Evolutionary conservation across 345 rosid species (phyloP).

Genomic region (Trapa bicornis): DNA sequence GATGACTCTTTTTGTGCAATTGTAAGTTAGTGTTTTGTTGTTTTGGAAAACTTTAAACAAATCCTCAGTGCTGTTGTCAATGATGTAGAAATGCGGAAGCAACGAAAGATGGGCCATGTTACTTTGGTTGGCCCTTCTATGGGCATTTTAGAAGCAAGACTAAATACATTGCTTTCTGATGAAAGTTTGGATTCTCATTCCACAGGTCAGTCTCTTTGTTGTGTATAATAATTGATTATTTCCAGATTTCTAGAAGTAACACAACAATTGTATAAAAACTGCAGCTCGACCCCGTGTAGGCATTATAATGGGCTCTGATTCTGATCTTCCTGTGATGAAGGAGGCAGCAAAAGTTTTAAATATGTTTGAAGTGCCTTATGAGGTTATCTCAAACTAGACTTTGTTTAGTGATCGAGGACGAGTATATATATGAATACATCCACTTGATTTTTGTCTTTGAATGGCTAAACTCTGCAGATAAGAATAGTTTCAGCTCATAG

Average conservation of each 20-base stretch:
- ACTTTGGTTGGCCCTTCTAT: conserved; percentile 66
- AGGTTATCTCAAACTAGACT: conserved; percentile 29
- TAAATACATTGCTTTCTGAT: conserved; percentile 43
- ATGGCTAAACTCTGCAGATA: conserved; percentile 31
- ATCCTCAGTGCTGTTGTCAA: conserved; percentile 2
- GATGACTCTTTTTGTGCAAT: conserved; percentile 3
- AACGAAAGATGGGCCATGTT: conserved; percentile 92
- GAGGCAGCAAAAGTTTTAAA: conserved; percentile 66
- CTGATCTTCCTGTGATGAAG: conserved; percentile 95
- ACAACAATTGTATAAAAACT: conserved; percentile 1
- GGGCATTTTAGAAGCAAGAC: conserved; percentile 46
- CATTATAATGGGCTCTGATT: conserved; percentile 93
- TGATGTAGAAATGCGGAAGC: conserved; percentile 71
- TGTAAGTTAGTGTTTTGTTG: neutral
- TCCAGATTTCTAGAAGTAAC: neutral
- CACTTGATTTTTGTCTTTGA: neutral
- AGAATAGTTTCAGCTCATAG: conserved; percentile 85
- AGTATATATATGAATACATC: neutral
- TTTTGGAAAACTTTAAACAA: neutral
- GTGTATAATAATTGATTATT: neutral
- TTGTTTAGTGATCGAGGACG: neutral
- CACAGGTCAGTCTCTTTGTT: conserved; percentile 32
- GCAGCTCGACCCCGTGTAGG: conserved; percentile 65
- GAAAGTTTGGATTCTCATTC: conserved; percentile 25
- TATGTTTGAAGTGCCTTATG: conserved; percentile 57